These are phyloP conservation scores for Xylariales sp. DNA, from an alignment of 2,329 filamentous ascomycete species.

Conservation along the genomic window DNA sequence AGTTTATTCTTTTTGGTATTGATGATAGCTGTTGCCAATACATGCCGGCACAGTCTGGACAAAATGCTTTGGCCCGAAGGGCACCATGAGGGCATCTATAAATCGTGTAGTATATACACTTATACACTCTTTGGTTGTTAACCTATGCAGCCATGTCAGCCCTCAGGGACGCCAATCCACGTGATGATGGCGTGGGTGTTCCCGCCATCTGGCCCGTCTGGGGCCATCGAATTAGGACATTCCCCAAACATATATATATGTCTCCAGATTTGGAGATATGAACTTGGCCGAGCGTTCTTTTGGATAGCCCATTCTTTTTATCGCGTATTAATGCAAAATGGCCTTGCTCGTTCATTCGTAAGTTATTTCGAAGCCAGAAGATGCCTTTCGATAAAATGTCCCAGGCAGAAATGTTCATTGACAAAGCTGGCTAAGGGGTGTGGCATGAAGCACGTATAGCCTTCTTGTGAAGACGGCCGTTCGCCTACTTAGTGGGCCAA, in stretches of 20 bases:
- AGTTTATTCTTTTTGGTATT: slow-evolving; percentile 2
- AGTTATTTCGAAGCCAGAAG: not conserved
- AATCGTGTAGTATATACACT: slow-evolving; percentile 13
- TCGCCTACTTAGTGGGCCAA: not conserved
- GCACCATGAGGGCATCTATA: not conserved
- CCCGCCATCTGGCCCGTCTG: not conserved
- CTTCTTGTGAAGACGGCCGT: not conserved
- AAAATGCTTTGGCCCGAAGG: slow-evolving; percentile 2
- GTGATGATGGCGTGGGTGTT: not conserved
- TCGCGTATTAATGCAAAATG: not conserved
- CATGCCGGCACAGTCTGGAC: not conserved
- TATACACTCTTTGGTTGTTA: not conserved
- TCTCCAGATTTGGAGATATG: slow-evolving; percentile 1
- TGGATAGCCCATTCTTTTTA: not conserved
- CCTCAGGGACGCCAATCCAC: not conserved
- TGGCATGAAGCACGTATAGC: slow-evolving; percentile 1
- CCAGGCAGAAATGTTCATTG: not conserved
- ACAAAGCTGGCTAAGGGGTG: not conserved
- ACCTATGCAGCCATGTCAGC: not conserved
- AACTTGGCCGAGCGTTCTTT: not conserved
- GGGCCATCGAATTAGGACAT: not conserved
- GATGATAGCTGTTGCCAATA: not conserved
- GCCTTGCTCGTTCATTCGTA: not conserved
- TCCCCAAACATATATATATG: not conserved
- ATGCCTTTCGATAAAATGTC: not conserved